Percentiles rank a stretch among this genome's conserved stretches.
These are phyloP conservation scores for Calamus simplicifolius DNA, from an alignment of 176 grass and related monocot genomes.

Conservation along the genomic window DNA sequence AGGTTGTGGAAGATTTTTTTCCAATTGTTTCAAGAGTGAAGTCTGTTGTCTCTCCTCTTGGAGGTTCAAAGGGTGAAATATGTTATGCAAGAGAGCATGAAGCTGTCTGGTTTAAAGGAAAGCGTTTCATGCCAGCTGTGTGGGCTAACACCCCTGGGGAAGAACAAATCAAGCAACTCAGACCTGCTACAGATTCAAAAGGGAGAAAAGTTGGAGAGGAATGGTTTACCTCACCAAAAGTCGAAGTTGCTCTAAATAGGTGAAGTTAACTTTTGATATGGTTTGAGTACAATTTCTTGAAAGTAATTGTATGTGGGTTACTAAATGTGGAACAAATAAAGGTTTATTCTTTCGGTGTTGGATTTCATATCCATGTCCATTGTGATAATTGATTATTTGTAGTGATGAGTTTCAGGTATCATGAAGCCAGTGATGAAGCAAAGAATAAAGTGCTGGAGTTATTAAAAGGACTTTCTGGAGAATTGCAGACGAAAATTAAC, in stretches of 20 bases:
- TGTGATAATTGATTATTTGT: background rate
- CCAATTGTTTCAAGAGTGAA: slow-evolving; percentile 80
- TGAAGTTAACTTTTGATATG: slow-evolving; percentile 9
- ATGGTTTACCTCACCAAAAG: slow-evolving; percentile 82
- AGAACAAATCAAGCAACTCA: slow-evolving; percentile 88
- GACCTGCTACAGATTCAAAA: slow-evolving; percentile 74
- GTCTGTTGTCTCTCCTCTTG: slow-evolving; percentile 61
- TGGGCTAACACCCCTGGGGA: slow-evolving; percentile 78
- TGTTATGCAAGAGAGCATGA: slow-evolving; percentile 87
- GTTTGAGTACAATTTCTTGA: background rate
- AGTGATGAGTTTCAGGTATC: slow-evolving; percentile 56
- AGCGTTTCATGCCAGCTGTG: slow-evolving; percentile 58
- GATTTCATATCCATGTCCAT: background rate
- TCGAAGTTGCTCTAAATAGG: slow-evolving; percentile 82
- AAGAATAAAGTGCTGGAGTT: slow-evolving; percentile 70
- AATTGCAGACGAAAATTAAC: slow-evolving; percentile 79
- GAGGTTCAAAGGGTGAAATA: slow-evolving; percentile 81
- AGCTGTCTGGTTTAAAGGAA: slow-evolving; percentile 95
- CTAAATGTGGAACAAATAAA: too few species aligned
- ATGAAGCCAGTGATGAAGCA: slow-evolving; percentile 79
- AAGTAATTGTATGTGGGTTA: too few species aligned
- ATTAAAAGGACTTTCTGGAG: slow-evolving; percentile 77
- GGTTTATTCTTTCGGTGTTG: too few species aligned
- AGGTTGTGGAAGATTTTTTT: slow-evolving; percentile 77
- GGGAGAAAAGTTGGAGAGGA: slow-evolving; percentile 94